Evolutionary conservation across 2,329 filamentous ascomycete genomes (phyloP).

Genomic region (Metarhizium robertsii): DNA sequence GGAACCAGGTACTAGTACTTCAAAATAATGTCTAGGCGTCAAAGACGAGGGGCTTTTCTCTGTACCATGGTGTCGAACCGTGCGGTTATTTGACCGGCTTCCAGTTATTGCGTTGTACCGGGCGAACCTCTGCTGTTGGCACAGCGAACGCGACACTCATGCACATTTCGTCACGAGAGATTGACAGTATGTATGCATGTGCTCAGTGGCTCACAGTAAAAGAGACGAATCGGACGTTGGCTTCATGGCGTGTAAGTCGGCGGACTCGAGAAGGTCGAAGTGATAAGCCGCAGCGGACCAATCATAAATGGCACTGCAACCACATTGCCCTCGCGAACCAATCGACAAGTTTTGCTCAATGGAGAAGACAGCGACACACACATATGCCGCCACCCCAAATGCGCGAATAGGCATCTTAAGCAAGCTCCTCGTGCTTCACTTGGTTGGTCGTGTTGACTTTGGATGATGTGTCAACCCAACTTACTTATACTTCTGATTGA

Average conservation of each 20-base stretch:
- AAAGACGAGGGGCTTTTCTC: not conserved
- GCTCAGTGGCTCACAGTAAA: too few relatives aligned
- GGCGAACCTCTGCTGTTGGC: too few relatives aligned
- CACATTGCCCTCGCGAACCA: slow-evolving; percentile 8
- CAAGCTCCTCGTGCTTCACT: not conserved
- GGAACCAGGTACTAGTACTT: not conserved
- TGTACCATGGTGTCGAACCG: too few relatives aligned
- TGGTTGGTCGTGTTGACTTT: slow-evolving; percentile 1
- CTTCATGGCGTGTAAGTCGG: not conserved
- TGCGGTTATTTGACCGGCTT: too few relatives aligned
- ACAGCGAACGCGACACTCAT: too few relatives aligned
- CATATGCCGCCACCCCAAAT: not conserved
- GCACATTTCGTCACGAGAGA: too few relatives aligned
- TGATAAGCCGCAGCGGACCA: not conserved
- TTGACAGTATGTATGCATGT: too few relatives aligned
- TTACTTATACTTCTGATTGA: not conserved
- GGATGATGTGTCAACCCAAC: not conserved
- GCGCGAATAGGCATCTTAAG: not conserved
- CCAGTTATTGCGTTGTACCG: too few relatives aligned
- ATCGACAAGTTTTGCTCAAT: slow-evolving; percentile 1
- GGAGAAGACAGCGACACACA: not conserved
- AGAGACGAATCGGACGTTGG: too few relatives aligned
- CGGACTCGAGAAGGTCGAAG: not conserved
- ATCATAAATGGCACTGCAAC: slow-evolving; percentile 4
- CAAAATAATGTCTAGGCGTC: not conserved